These are phyloP conservation scores for Pseudozyma pruni DNA, from an alignment of 1,284 basidiomycete species.

Conservation along the genomic window DNA sequence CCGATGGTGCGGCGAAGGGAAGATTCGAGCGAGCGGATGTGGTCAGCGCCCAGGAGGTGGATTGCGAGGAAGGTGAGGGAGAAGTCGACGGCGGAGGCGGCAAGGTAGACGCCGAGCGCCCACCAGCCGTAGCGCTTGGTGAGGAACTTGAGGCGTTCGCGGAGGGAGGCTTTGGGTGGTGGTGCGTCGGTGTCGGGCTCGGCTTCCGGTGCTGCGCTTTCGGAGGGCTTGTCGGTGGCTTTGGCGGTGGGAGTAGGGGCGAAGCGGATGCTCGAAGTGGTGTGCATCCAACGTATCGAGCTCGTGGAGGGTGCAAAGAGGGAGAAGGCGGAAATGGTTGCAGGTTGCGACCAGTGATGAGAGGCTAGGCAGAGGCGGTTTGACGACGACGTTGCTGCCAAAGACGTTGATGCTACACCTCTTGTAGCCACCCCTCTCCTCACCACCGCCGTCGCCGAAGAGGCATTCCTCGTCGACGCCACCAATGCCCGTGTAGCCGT, in stretches of 20 bases:
- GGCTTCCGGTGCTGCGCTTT: neutral
- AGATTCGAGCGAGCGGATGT: slow-evolving; percentile 78
- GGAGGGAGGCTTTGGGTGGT: slow-evolving; percentile 39
- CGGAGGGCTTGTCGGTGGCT: neutral
- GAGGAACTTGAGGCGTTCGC: slow-evolving; percentile 56
- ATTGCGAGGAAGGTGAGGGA: slow-evolving; percentile 81
- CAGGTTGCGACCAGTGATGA: too few species aligned
- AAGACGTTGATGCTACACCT: slow-evolving; percentile 9
- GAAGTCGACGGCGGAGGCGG: slow-evolving; percentile 53
- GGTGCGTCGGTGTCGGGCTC: slow-evolving; percentile 20
- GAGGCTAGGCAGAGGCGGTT: too few species aligned
- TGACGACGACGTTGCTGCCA: slow-evolving; percentile 1
- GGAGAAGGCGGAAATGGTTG: too few species aligned
- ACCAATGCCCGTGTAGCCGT: neutral
- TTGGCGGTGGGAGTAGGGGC: neutral
- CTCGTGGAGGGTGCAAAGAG: neutral
- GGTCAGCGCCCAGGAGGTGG: slow-evolving; percentile 87
- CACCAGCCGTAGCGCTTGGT: slow-evolving; percentile 66
- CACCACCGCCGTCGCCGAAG: too few species aligned
- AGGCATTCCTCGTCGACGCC: neutral
- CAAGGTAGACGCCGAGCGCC: slow-evolving; percentile 64
- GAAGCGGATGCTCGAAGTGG: neutral
- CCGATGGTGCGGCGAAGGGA: slow-evolving; percentile 69
- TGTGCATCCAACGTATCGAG: neutral
- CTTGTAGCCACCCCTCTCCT: neutral